Base-by-base conservation (phyloP, 768 basidiomycete species). In the Amanita muscaria region DNA sequence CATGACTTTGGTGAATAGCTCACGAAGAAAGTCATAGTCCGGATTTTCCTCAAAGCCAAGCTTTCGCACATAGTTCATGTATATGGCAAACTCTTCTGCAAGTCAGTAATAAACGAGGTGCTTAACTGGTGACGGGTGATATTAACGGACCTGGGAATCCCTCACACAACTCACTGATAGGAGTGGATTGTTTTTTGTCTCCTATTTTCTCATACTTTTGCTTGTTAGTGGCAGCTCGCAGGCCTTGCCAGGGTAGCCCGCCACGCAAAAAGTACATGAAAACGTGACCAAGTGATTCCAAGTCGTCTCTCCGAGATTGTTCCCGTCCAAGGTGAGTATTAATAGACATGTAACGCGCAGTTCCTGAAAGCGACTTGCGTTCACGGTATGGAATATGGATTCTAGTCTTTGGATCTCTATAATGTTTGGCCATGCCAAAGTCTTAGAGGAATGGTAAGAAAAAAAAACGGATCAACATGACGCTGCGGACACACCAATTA, bases 141-240 rank as follows among this genome's bases (percentile, higher is more conserved):
- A n/a, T n/a, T n/a, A n/a, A n/a, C n/a, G n/a, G 51, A 92, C 87
- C 91, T 51, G 96, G 94, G 69, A 94, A 97, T 24, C 93, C 91
- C 59, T 99, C 94, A 54, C 92, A 94, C 25, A 99, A 68, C 61
- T 99, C 94, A 19, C 77, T 70, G 54, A 99, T 97, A 5, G 79
- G 73, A 12, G 94, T 96, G 6, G 78, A 85, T 64, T 98, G 94
- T 68, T 91, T 99, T 76, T 97, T 98, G 70, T 96, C 96, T 38
- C 94, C 96, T 53, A 99, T 99, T 72, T 98, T 98, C 67, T 99
- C 96, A 61, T 99, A 99, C 69, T 98, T 98, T 64, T 98, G 94
- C 69, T 98, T 98, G 74, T 99, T 98, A 1, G 94, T 99, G 7
- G 92, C 92, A 16, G 94, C 96, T 58, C 93, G 81, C 50, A 99